A percentile compares a stretch with the other conserved stretches of the same genome.
These are phyloP conservation scores for Fusarium sp. DNA, from an alignment of 2,329 filamentous ascomycete genomes.

Conservation along the genomic window DNA sequence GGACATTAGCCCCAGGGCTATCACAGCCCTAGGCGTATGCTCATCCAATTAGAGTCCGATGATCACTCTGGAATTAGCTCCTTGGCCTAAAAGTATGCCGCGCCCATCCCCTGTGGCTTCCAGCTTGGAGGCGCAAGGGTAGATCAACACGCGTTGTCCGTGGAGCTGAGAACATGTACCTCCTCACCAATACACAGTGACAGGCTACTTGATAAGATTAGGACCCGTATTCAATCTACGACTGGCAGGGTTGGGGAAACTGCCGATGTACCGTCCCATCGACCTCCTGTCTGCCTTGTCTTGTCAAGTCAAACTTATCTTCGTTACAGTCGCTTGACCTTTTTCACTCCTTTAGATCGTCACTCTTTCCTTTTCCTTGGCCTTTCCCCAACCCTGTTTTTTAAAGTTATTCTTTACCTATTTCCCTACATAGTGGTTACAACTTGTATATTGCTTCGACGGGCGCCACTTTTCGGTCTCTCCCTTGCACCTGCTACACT, in stretches of 20 bases:
- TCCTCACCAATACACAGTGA: too few species aligned
- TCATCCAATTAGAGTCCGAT: constrained; percentile 14
- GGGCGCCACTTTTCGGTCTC: neutral
- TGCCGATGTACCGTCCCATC: neutral
- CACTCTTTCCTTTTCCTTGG: constrained; percentile 3
- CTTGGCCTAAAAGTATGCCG: constrained; percentile 4
- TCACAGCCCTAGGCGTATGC: constrained; percentile 20
- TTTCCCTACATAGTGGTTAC: neutral
- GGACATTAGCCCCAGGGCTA: neutral
- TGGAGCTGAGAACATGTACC: constrained; percentile 1
- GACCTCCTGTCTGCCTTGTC: constrained; percentile 17
- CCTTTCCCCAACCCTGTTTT: neutral
- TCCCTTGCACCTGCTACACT: neutral
- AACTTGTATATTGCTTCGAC: neutral
- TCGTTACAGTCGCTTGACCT: constrained; percentile 15
- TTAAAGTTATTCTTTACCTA: neutral
- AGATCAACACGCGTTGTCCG: constrained; percentile 12
- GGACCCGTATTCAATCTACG: constrained; percentile 19
- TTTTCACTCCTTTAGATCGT: neutral
- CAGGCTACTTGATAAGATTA: constrained; percentile 19
- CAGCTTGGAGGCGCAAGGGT: constrained; percentile 15
- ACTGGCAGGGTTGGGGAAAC: constrained; percentile 7
- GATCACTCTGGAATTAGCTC: constrained; percentile 22
- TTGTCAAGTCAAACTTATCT: constrained; percentile 4
- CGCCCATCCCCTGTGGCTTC: neutral